Conservation (phyloP, 108 stramenopile genomes). For the Discostella stelligeroides region DNA sequence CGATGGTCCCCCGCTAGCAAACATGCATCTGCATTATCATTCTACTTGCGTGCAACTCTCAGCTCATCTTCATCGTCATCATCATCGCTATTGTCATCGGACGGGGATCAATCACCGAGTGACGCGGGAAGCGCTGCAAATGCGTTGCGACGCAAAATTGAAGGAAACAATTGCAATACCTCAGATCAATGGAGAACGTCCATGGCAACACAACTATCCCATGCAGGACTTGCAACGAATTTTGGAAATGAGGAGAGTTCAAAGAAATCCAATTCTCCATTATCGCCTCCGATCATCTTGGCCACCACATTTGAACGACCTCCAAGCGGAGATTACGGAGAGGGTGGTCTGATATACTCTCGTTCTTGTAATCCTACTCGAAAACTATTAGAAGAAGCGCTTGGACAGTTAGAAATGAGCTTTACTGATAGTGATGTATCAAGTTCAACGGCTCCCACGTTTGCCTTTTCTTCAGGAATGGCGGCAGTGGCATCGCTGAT, state of each 20-base stretch:
- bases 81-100: constrained; percentile 7
- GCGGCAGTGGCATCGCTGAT: constrained; percentile 78
- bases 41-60: too few relatives aligned
- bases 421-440: too few relatives aligned
- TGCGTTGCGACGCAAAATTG: constrained; percentile 17
- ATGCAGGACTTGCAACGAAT: constrained; percentile 56
- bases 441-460: constrained; percentile 35
- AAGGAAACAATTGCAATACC: background rate
- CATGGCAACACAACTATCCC: constrained; percentile 56
- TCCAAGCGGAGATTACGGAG: constrained; percentile 65
- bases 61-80: background rate
- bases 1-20: too few relatives aligned
- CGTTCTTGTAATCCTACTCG: constrained; percentile 85
- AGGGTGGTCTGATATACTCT: constrained; percentile 61
- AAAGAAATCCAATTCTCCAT: constrained; percentile 51
- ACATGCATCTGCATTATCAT: too few relatives aligned
- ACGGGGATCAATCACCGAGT: constrained; percentile 8
- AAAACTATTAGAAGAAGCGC: constrained; percentile 59
- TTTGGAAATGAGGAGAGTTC: background rate
- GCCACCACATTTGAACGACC: constrained; percentile 84
- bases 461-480: constrained; percentile 91
- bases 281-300: constrained; percentile 76
- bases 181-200: constrained; percentile 6
- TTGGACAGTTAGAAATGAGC: constrained; percentile 62
- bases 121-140: constrained; percentile 28